Evolutionary conservation across 306 rosid species (phyloP).

Genomic region (barrel medic (Medicago truncatula)): MtrunA17r5.0-ANR NC_053046.1:41465501-41466000

Average conservation of each 20-base stretch:
- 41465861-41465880: too few species aligned
- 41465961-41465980: not conserved
- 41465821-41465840: too few species aligned
- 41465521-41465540: too few species aligned
- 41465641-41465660: not conserved
- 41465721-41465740: not conserved
- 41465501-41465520: too few species aligned
- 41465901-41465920: too few species aligned
- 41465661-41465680: slow-evolving; percentile 13
- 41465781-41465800: too few species aligned
- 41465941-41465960: not conserved
- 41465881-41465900: too few species aligned
- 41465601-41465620: not conserved
- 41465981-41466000: too few species aligned
- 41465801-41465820: too few species aligned
- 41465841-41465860: too few species aligned
- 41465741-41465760: slow-evolving; percentile 31
- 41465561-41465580: not conserved
- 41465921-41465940: too few species aligned
- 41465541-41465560: not conserved
- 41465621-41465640: too few species aligned
- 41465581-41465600: not conserved
- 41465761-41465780: not conserved
- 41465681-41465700: not conserved
- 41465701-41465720: not conserved